These are phyloP conservation scores for Debaryomyces coudertii DNA, from an alignment of 1,139 yeast genomes.

Conservation along the genomic window DNA sequence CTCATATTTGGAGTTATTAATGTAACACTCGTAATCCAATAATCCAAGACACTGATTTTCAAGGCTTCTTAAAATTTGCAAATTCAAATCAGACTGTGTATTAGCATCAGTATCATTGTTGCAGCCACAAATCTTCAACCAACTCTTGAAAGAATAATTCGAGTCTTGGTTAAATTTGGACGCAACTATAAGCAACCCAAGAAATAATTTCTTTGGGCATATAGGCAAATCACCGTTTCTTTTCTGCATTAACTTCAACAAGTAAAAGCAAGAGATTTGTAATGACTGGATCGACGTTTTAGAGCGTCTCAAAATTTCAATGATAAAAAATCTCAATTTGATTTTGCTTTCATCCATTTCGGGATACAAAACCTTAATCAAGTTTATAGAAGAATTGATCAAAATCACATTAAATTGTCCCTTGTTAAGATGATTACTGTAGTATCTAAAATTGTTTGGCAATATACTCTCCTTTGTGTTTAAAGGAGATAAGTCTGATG, in stretches of 20 bases:
- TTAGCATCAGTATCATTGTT: constrained; percentile 22
- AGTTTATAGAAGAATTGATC: constrained; percentile 41
- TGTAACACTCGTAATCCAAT: constrained; percentile 59
- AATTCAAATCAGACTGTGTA: constrained; percentile 20
- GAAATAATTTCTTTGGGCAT: constrained; percentile 68
- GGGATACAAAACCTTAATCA: constrained; percentile 40
- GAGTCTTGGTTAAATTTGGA: constrained; percentile 76
- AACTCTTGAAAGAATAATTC: constrained; percentile 68
- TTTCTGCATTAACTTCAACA: constrained; percentile 47
- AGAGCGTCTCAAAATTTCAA: constrained; percentile 69
- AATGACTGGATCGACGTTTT: constrained; percentile 66
- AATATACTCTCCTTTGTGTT: constrained; percentile 14
- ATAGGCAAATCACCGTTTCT: constrained; percentile 20
- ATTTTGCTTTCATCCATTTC: constrained; percentile 24
- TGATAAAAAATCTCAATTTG: constrained; percentile 50
- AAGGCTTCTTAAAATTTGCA: constrained; percentile 50
- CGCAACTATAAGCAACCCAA: constrained; percentile 68
- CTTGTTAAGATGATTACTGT: constrained; percentile 44
- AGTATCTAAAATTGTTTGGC: constrained; percentile 47
- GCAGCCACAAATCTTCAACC: constrained; percentile 76
- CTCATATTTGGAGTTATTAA: constrained; percentile 53
- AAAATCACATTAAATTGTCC: constrained; percentile 45
- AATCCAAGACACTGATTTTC: constrained; percentile 59
- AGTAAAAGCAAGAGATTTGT: constrained; percentile 67
- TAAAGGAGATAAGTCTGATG: constrained; percentile 6